phyloP scores from a whole-genome alignment of 148 eudicot species.

The Polygonum maritimum region DNA sequence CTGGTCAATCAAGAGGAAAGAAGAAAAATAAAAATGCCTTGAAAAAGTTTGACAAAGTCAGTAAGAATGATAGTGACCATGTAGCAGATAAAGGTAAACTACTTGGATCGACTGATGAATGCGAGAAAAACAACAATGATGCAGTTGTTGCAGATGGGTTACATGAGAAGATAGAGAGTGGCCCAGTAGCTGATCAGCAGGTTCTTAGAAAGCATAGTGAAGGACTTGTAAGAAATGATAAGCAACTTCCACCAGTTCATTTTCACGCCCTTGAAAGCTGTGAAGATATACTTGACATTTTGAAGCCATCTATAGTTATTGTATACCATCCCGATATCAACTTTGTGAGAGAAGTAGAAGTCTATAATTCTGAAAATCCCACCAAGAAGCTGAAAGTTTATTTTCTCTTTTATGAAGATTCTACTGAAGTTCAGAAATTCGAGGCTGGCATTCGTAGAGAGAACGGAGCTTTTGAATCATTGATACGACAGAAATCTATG shows the following conservation, averaged over 20 bases:
- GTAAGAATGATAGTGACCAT: constrained; percentile 20
- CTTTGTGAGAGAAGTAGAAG: constrained; percentile 91
- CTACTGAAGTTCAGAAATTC: constrained; percentile 89
- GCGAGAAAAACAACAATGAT: constrained; percentile 16
- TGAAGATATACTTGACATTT: constrained; percentile 54
- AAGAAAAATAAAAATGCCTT: constrained; percentile 30
- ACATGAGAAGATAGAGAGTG: constrained; percentile 15
- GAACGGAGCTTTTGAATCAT: constrained; percentile 91
- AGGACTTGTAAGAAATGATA: constrained; percentile 18
- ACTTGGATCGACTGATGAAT: constrained; percentile 20
- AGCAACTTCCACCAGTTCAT: constrained; percentile 57
- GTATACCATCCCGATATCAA: constrained; percentile 90
- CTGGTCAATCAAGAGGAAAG: constrained; percentile 28
- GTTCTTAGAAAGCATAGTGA: constrained; percentile 43
- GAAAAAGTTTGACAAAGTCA: constrained; percentile 14
- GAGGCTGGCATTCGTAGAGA: constrained; percentile 94
- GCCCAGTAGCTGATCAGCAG: constrained; percentile 19
- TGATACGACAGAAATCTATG: constrained; percentile 92
- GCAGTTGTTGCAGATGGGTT: constrained; percentile 13
- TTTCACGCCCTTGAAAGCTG: constrained; percentile 85
- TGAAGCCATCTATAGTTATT: constrained; percentile 71
- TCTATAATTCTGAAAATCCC: constrained; percentile 87
- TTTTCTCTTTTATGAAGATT: constrained; percentile 90
- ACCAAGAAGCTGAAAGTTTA: constrained; percentile 73
- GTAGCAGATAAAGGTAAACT: constrained; percentile 22